Conservation (phyloP, 2,329 filamentous ascomycete species). For the Exophiala sp. region DNA sequence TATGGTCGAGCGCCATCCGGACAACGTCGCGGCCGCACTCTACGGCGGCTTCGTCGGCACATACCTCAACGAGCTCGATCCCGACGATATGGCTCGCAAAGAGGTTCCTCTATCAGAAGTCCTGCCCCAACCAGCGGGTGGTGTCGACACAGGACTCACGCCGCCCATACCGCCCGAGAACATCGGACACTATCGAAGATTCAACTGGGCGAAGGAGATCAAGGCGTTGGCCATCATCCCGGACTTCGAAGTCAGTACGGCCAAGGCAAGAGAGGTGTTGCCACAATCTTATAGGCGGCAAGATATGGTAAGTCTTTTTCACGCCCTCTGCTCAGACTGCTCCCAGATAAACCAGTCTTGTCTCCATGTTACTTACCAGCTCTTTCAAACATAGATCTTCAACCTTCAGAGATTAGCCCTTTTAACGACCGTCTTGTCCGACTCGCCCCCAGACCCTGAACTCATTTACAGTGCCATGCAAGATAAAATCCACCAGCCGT, state of each 20-base stretch:
- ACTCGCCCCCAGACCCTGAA: conserved; percentile 84
- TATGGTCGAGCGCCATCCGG: conserved; percentile 87
- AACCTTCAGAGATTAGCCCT: conserved; percentile 93
- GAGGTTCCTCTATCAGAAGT: conserved; percentile 96
- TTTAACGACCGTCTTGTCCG: conserved; percentile 81
- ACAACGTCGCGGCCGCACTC: conserved; percentile 91
- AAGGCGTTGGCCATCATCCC: conserved; percentile 97
- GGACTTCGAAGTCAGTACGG: conserved; percentile 92
- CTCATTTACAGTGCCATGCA: conserved; percentile 98
- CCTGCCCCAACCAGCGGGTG: conserved; percentile 82
- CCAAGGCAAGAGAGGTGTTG: conserved; percentile 80
- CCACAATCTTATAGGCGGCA: conserved; percentile 73
- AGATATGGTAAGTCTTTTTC: conserved; percentile 65
- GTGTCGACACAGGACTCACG: conserved; percentile 79
- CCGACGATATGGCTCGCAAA: conserved; percentile 81
- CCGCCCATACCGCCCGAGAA: conserved; percentile 86
- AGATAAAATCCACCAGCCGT: conserved; percentile 96
- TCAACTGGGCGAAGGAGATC: conserved; percentile 89
- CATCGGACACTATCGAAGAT: conserved; percentile 95
- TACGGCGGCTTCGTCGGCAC: conserved; percentile 97
- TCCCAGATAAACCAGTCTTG: too few species aligned
- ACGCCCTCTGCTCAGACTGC: too few species aligned
- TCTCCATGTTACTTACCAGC: neutral
- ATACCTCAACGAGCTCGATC: conserved; percentile 86
- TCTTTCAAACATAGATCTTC: conserved; percentile 52